Evolutionary conservation across 768 basidiomycete species (phyloP).

Genomic region (Naematelia aurantialba): DNA sequence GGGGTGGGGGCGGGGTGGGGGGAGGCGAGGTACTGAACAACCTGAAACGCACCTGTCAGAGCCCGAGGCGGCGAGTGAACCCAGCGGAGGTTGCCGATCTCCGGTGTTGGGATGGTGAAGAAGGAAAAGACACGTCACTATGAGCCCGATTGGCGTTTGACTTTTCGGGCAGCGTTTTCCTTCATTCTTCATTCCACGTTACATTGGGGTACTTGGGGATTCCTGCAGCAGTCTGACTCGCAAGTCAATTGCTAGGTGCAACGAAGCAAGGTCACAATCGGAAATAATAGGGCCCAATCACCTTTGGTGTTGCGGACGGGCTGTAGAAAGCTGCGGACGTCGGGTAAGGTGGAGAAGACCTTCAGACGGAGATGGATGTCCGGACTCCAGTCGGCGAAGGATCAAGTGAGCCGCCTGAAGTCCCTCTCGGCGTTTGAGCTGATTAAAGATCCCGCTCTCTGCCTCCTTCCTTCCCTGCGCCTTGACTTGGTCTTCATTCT

Average conservation of each 20-base stretch:
- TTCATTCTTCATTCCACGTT: not conserved
- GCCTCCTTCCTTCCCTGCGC: not conserved
- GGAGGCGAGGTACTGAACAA: not conserved
- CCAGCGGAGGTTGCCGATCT: not conserved
- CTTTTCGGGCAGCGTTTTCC: not conserved
- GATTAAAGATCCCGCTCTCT: too few species aligned
- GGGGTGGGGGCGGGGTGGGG: too few species aligned
- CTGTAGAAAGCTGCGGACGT: too few species aligned
- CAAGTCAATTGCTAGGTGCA: not conserved
- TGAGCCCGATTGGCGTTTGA: not conserved
- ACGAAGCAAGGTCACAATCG: not conserved
- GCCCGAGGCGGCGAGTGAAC: too few species aligned
- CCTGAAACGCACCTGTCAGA: not conserved
- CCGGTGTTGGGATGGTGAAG: not conserved
- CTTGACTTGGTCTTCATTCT: not conserved
- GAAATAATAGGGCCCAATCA: not conserved
- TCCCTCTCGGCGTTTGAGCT: too few species aligned
- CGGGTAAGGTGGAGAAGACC: too few species aligned
- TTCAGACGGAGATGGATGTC: not conserved
- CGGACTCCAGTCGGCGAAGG: not conserved
- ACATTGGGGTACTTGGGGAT: too few species aligned
- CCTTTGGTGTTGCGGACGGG: not conserved
- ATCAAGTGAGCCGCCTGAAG: too few species aligned
- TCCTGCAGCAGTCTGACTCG: too few species aligned
- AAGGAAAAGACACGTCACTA: not conserved